These are phyloP conservation scores for Chlorella sp. DNA, from an alignment of 139 green algal genomes.

Conservation along the genomic window DNA sequence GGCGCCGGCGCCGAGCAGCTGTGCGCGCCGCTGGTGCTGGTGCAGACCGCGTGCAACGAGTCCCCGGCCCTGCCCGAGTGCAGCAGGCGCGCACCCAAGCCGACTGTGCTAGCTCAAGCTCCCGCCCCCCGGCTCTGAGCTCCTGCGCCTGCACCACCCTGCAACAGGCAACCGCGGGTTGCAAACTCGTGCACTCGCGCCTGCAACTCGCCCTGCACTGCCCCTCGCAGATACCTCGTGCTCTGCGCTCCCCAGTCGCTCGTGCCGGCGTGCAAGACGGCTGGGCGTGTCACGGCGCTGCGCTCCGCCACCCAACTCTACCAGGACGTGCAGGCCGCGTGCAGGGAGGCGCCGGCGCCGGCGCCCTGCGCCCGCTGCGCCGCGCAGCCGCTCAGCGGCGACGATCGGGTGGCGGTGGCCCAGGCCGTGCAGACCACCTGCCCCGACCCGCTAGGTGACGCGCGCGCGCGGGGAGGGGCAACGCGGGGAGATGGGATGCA, in stretches of 20 bases:
- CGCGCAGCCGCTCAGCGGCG: neutral
- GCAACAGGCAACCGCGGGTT: neutral
- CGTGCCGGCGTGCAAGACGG: neutral
- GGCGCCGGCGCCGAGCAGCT: neutral
- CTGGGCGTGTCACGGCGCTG: neutral
- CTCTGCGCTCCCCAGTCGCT: slow-evolving; percentile 12
- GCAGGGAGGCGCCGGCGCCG: neutral
- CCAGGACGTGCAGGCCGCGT: neutral
- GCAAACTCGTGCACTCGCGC: neutral
- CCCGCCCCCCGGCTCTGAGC: too few relatives aligned
- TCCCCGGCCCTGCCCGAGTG: neutral
- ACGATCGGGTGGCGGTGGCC: slow-evolving; percentile 9
- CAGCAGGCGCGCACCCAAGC: neutral
- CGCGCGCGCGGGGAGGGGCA: too few relatives aligned
- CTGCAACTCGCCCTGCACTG: too few relatives aligned
- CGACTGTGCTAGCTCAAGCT: too few relatives aligned
- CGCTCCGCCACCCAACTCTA: slow-evolving; percentile 3
- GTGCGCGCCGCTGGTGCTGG: slow-evolving; percentile 7
- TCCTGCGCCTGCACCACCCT: neutral
- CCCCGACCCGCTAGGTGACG: slow-evolving; percentile 13
- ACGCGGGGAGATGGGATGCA: too few relatives aligned
- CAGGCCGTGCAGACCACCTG: slow-evolving; percentile 16
- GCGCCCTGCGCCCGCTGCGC: neutral
- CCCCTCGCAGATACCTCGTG: slow-evolving; percentile 14
- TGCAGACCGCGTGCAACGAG: slow-evolving; percentile 26